phyloP scores from a whole-genome alignment of 805 yeast genomes.

The Priceomyces medius region DNA sequence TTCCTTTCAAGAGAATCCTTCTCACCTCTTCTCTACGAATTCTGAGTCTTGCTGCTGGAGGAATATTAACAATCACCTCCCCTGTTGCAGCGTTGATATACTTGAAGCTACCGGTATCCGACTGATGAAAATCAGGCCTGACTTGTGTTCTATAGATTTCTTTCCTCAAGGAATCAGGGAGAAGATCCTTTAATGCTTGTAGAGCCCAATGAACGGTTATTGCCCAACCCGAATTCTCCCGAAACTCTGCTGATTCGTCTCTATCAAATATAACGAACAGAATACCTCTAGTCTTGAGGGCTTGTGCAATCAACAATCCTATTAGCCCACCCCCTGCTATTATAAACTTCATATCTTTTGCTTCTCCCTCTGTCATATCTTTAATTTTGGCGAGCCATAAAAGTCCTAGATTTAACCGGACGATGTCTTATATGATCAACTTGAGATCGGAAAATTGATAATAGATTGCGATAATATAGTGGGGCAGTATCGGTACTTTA shows the following conservation, averaged over 20 bases:
- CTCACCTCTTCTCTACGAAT: constrained; percentile 29
- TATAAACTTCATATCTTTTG: constrained; percentile 7
- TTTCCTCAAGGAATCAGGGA: constrained; percentile 19
- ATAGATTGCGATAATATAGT: neutral
- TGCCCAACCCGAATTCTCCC: constrained; percentile 32
- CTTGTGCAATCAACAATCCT: constrained; percentile 24
- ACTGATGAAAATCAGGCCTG: constrained; percentile 20
- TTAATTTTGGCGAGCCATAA: neutral
- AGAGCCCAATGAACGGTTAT: constrained; percentile 31
- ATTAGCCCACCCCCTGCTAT: constrained; percentile 21
- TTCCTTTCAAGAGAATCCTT: constrained; percentile 18
- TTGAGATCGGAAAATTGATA: neutral
- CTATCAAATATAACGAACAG: constrained; percentile 26
- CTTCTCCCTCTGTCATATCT: neutral
- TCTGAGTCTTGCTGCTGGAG: constrained; percentile 27
- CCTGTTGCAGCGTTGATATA: constrained; percentile 29
- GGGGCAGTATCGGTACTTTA: neutral
- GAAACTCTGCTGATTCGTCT: constrained; percentile 18
- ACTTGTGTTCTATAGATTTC: constrained; percentile 24
- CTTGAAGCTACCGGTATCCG: constrained; percentile 25
- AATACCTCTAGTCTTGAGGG: constrained; percentile 18
- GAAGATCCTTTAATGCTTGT: constrained; percentile 16
- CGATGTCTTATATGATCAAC: neutral
- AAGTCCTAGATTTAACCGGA: neutral
- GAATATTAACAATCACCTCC: constrained; percentile 23